Conservation (phyloP, 148 eudicot species). For the Euryodendron excelsum region DNA sequence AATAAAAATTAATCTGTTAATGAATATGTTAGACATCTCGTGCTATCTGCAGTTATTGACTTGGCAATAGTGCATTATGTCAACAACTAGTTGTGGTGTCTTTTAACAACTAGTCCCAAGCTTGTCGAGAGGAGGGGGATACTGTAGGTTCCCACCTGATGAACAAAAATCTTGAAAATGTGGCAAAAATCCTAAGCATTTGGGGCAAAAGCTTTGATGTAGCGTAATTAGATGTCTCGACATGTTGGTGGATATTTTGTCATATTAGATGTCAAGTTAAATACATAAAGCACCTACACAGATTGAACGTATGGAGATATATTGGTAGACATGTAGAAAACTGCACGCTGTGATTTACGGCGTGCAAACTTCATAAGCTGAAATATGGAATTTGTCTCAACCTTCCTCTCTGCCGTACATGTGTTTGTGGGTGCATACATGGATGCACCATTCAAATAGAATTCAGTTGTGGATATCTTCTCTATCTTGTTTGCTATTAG, state of each 20-base stretch:
- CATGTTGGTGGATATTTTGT: not conserved
- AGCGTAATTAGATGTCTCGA: not conserved
- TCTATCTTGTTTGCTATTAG: not conserved
- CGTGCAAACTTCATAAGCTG: not conserved
- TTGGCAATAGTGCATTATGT: too few species aligned
- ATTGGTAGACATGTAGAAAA: not conserved
- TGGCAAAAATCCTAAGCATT: not conserved
- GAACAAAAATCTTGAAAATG: constrained; percentile 6
- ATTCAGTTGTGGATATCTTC: not conserved
- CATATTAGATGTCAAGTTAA: not conserved
- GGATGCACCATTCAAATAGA: not conserved
- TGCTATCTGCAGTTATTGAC: too few species aligned
- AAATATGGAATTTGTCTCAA: not conserved
- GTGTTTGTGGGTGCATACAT: not conserved
- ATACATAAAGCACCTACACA: not conserved
- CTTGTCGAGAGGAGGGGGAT: too few species aligned
- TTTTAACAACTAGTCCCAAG: too few species aligned
- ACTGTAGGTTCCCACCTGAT: too few species aligned
- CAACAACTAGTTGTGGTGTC: too few species aligned
- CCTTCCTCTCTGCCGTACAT: not conserved
- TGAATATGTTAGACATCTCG: too few species aligned
- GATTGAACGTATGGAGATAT: not conserved
- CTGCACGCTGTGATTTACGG: not conserved
- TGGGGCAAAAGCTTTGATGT: not conserved
- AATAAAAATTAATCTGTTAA: too few species aligned